Evolutionary conservation across 441 rosid species (phyloP), one percentile per base, ranked within the genome.

Genomic region (Populus hybrid): DNA sequence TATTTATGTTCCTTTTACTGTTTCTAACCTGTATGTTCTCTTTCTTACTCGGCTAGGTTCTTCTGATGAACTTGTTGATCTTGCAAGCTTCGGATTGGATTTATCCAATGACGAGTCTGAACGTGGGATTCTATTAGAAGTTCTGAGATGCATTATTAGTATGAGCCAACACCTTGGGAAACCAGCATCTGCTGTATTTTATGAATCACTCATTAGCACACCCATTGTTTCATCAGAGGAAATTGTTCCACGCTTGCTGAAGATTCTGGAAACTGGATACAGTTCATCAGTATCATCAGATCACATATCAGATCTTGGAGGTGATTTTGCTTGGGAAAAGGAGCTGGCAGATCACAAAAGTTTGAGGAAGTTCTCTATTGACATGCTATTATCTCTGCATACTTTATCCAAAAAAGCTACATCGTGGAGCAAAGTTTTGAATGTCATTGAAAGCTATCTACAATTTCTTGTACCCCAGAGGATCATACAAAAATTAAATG

Each of bases 141-240:
- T 94, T 71, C 87, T 91, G 59, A 84, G 88, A 82, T 93, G 98
- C 80, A 83, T 86, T 40, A 75, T 69, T 68, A 88, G 83, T 83
- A 82, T 93, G 74, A 87, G 90, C 88, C 94, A 94, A 80, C 97
- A 90, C 79, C 84, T 94, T 82, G 97, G 99, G 57, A 90, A 89
- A 87, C 83, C 90, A 53, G 89, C 94, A 79, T 87, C 95, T 79
- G 88, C 94, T 71, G 78, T 97, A 82, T 89, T 89, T 88, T 94
- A 94, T 81, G 98, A 94, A 88, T 86, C 94, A 67, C 76, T 90
- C 80, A 85, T 90, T 81, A 87, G 94, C 81, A 85, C 79, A 69
- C 84, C 87, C 19, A 59, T 78, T 76, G 83, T 94, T 78, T 86
- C 94, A 76, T 82, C 88, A 71, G 97, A 97, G 71, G 99, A 97